Evolutionary conservation across 306 rosid species (phyloP).

Genomic region (Boehmeria nivea): DNA sequence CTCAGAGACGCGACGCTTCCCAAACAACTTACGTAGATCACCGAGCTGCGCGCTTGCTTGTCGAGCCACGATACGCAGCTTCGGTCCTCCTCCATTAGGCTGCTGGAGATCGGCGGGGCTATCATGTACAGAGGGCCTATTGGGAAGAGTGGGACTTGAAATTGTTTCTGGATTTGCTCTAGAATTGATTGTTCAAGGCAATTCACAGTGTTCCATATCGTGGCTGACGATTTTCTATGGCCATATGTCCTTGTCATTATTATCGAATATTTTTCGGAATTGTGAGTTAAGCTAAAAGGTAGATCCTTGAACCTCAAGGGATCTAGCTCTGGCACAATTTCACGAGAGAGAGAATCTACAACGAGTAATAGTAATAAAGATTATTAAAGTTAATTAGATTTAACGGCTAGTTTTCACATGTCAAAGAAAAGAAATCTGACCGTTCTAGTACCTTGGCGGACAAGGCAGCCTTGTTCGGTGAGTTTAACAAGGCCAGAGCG

Average conservation of each 20-base stretch:
- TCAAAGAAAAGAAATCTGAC: no score
- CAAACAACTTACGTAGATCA: constrained; percentile 24
- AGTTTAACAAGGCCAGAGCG: constrained; percentile 29
- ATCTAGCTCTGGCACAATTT: constrained; percentile 36
- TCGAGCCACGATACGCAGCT: constrained; percentile 51
- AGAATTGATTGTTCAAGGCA: constrained; percentile 44
- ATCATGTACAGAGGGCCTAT: constrained; percentile 61
- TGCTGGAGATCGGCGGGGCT: constrained; percentile 16
- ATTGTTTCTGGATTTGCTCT: constrained; percentile 14
- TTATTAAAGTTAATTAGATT: no score
- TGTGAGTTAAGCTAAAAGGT: neutral
- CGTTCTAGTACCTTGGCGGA: constrained; percentile 39
- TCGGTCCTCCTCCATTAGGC: constrained; percentile 38
- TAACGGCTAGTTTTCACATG: no score
- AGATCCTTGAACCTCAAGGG: constrained; percentile 48
- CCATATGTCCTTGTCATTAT: neutral
- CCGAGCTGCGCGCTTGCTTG: constrained; percentile 23
- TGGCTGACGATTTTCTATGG: constrained; percentile 38
- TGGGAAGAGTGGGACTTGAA: constrained; percentile 44
- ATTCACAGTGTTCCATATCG: constrained; percentile 53
- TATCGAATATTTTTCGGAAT: neutral
- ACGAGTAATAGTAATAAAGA: no score
- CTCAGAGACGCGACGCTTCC: constrained; percentile 50
- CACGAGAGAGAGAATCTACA: constrained; percentile 31
- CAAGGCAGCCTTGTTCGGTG: constrained; percentile 31